Percentiles rank a stretch among this genome's conserved stretches.
Evolutionary conservation across 306 rosid species (phyloP).

Genomic region (Lathyrus oleraceus): DNA sequence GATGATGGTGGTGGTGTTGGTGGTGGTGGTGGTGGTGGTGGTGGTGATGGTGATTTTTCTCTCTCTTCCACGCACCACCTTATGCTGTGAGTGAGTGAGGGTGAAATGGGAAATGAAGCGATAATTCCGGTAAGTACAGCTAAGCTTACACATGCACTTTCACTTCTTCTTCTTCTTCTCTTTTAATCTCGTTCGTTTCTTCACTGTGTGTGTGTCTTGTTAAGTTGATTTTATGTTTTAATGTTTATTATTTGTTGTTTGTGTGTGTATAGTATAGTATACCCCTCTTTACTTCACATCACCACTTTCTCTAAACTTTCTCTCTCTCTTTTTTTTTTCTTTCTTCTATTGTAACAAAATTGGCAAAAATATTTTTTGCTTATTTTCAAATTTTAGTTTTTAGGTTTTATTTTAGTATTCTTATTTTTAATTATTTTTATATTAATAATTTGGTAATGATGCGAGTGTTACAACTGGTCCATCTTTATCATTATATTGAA

Average conservation of each 20-base stretch:
- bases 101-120: not conserved
- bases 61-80: not conserved
- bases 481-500: too few relatives aligned
- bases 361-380: too few relatives aligned
- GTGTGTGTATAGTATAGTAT: not conserved
- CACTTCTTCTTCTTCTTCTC: not conserved
- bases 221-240: not conserved
- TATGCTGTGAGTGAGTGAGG: not conserved
- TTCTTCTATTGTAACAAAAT: not conserved
- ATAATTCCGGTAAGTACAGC: not conserved
- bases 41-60: not conserved
- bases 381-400: too few relatives aligned
- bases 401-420: too few relatives aligned
- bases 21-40: not conserved
- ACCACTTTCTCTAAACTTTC: not conserved
- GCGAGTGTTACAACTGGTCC: too few relatives aligned
- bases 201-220: not conserved
- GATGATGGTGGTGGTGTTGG: not conserved
- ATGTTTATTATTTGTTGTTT: not conserved
- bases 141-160: conserved; percentile 9
- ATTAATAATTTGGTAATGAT: too few relatives aligned
- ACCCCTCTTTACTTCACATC: not conserved
- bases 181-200: not conserved
- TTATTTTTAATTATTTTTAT: too few relatives aligned
- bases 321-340: not conserved